Evolutionary conservation across 805 yeast species (phyloP).

Genomic region (Wickerhamiella kazuoi): DNA sequence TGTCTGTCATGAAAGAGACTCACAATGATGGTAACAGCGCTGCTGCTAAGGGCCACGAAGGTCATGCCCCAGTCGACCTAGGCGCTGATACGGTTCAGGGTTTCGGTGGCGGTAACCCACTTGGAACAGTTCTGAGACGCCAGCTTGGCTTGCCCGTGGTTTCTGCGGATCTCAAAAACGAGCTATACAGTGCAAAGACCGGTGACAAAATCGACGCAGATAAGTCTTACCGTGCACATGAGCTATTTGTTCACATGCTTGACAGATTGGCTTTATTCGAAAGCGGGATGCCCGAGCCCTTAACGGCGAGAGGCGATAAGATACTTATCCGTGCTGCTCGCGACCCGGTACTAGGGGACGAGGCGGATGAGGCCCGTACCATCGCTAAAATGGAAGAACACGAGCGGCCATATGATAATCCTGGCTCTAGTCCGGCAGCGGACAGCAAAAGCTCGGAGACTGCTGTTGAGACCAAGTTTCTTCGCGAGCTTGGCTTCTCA

Average conservation of each 20-base stretch:
- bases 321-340: constrained; percentile 22
- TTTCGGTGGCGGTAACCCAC: constrained; percentile 26
- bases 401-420: constrained; percentile 20
- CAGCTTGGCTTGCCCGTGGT: constrained; percentile 26
- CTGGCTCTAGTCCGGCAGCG: constrained; percentile 7
- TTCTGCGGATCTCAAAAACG: constrained; percentile 19
- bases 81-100: constrained; percentile 27
- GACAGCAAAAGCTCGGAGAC: constrained; percentile 3
- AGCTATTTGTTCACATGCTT: constrained; percentile 22
- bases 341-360: constrained; percentile 21
- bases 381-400: constrained; percentile 24
- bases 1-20: background rate
- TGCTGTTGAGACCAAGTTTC: constrained; percentile 16
- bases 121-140: constrained; percentile 23
- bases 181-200: constrained; percentile 20
- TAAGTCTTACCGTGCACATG: constrained; percentile 19
- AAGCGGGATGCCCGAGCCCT: constrained; percentile 19
- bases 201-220: constrained; percentile 19
- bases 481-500: constrained; percentile 17
- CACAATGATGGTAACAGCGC: background rate
- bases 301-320: constrained; percentile 22
- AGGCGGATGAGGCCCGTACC: constrained; percentile 19
- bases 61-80: constrained; percentile 15
- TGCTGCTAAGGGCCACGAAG: background rate
- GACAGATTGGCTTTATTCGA: constrained; percentile 22